Percentiles rank a stretch among this genome's conserved stretches.
Evolutionary conservation across 345 rosid species (phyloP).

Genomic region (Pugionium cornutum): DNA sequence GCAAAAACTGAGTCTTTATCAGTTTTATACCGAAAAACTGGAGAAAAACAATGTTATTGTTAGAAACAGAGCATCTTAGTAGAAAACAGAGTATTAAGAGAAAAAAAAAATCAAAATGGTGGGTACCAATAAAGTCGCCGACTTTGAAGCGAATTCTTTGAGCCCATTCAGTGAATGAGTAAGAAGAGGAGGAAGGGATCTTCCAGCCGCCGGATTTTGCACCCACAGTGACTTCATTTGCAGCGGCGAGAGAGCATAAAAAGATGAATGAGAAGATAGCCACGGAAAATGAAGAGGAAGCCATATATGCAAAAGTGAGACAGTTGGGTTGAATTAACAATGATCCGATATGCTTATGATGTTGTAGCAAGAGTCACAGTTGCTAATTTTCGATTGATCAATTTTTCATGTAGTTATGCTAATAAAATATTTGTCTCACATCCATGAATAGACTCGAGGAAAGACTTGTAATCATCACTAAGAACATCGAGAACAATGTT

Average conservation of each 20-base stretch:
- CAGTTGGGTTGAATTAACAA: too few species aligned
- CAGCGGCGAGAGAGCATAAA: constrained; percentile 39
- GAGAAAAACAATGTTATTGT: not conserved
- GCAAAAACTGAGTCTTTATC: constrained; percentile 54
- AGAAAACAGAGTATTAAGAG: not conserved
- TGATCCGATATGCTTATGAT: not conserved
- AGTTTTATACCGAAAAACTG: constrained; percentile 33
- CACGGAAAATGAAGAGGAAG: constrained; percentile 24
- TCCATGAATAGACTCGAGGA: too few species aligned
- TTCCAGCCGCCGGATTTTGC: constrained; percentile 54
- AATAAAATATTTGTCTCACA: too few species aligned
- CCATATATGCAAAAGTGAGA: constrained; percentile 18
- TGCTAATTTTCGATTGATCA: constrained; percentile 43
- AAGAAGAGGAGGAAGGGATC: constrained; percentile 55
- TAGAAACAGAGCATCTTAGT: too few species aligned
- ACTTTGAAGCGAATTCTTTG: constrained; percentile 57
- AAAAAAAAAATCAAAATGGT: not conserved
- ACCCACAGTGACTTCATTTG: constrained; percentile 54
- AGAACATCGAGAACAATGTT: too few species aligned
- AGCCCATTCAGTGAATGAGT: constrained; percentile 65
- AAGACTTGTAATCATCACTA: too few species aligned
- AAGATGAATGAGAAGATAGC: constrained; percentile 33
- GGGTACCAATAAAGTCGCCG: constrained; percentile 66
- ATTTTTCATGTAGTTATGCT: too few species aligned
- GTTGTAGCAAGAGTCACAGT: not conserved